These are phyloP conservation scores for Allantophomopsis lycopodina DNA, from an alignment of 2,329 filamentous ascomycete genomes.

Conservation along the genomic window DNA sequence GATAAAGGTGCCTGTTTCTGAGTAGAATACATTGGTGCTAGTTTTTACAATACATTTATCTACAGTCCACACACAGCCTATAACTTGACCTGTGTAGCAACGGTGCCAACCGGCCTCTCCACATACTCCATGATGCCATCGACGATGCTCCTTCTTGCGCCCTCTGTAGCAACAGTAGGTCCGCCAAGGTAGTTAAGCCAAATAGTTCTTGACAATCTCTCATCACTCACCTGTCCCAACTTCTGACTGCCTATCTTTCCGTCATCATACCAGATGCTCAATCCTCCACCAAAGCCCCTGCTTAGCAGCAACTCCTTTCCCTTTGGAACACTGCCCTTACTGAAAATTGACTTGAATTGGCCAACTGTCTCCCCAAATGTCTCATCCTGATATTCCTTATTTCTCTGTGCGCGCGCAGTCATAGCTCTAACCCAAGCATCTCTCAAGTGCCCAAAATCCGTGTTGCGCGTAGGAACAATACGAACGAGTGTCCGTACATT, in stretches of 20 bases:
- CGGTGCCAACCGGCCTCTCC: constrained; percentile 74
- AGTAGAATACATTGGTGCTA: constrained; percentile 1
- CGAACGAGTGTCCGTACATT: constrained; percentile 67
- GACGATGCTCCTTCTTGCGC: constrained; percentile 67
- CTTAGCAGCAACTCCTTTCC: constrained; percentile 62
- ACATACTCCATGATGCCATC: constrained; percentile 82
- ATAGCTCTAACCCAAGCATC: constrained; percentile 86
- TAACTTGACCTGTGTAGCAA: constrained; percentile 57
- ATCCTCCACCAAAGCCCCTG: constrained; percentile 47
- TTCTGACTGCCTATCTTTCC: constrained; percentile 29
- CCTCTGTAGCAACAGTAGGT: constrained; percentile 74
- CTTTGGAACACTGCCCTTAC: constrained; percentile 68
- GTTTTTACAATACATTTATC: constrained; percentile 1
- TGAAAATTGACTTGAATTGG: constrained; percentile 72
- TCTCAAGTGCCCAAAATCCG: constrained; percentile 83
- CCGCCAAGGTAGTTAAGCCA: constrained; percentile 89
- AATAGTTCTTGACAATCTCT: constrained; percentile 65
- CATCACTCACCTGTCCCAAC: constrained; percentile 65
- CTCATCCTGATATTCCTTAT: constrained; percentile 49
- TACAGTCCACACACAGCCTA: constrained; percentile 1
- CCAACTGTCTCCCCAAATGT: constrained; percentile 62
- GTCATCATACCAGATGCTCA: constrained; percentile 56
- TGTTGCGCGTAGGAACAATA: constrained; percentile 82
- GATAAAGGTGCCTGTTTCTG: neutral
- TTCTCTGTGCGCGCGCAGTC: constrained; percentile 52